Evolutionary conservation across 768 basidiomycete species (phyloP), one percentile per base, ranked within the genome.

Genomic region (Naganishia antarctica): DNA sequence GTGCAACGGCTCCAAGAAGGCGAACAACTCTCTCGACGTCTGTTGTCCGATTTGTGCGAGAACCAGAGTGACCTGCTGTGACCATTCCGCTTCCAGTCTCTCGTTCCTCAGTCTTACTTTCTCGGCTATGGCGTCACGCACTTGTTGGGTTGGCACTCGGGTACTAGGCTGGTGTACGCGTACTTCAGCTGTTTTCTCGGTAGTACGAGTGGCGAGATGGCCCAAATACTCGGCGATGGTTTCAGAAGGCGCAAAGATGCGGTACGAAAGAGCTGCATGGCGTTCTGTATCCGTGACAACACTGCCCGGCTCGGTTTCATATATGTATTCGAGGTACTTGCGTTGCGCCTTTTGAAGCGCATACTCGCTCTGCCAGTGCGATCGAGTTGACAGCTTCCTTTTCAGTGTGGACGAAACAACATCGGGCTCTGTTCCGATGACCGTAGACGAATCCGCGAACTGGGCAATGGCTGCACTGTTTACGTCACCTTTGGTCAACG

Each of bases 271-370:
- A 2, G n/a, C 6, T 15, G 7, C 53, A 23, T 57, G 53, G 4
- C 37, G 15, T 37, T n/a, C 53, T 37, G 21, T 8, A 18, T 57
- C 26, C 32, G 34, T 25, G 21, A 41, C 34, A 4, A 26, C 34
- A 15, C 2, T 37, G 16, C 21, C 21, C 4, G n/a, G 32, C 23
- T 57, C 53, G 8, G 53, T 37, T 26, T 34, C 34, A 40, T 41
- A 57, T 13, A 57, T 34, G 21, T 57, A 57, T 21, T 43, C 41
- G 6, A 67, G 34, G 40, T 67, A 67, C n/a, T 50, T 49, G 31
- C 48, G 29, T 60, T 67, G 66, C 9, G 66, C 53, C n/a, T 63
- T 57, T 28, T 49, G 51, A 4, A 67, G 46, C 8, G 41, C 48
- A 34, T 63, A 67, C 21, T 46, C 66, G 59, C 41, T 60, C 43